Evolutionary conservation across 345 rosid species (phyloP).

Genomic region (Euphorbia lathyris): DNA sequence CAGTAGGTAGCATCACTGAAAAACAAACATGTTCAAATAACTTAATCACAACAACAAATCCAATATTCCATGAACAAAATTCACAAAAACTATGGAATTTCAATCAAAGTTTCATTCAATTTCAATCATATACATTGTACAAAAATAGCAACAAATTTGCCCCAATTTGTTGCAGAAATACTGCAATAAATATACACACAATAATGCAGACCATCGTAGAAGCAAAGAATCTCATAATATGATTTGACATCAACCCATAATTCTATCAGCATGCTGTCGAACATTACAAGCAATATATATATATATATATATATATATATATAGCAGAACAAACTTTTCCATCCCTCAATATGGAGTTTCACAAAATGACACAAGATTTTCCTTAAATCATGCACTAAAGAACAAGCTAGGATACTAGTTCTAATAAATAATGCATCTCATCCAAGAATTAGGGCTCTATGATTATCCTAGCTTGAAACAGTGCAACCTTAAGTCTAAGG

Average conservation of each 20-base stretch:
- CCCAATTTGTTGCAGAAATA: background rate
- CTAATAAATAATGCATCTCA: too few relatives aligned
- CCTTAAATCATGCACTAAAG: background rate
- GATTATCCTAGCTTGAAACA: too few relatives aligned
- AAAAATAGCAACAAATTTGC: background rate
- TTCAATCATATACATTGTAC: too few relatives aligned
- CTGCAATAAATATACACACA: background rate
- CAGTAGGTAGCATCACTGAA: too few relatives aligned
- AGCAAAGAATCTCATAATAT: background rate
- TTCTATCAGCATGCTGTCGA: background rate
- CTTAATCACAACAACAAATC: too few relatives aligned
- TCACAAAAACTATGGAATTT: too few relatives aligned
- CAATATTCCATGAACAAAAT: too few relatives aligned
- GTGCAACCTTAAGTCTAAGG: too few relatives aligned
- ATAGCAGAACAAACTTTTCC: background rate
- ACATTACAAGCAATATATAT: background rate
- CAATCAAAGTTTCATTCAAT: too few relatives aligned
- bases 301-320: background rate
- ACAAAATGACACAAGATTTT: background rate
- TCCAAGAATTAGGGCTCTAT: too few relatives aligned
- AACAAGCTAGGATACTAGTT: background rate
- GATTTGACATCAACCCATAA: slow-evolving; percentile 3
- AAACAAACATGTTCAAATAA: too few relatives aligned
- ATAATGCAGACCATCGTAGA: background rate
- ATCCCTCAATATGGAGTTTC: background rate